Percentiles rank a stretch among this genome's conserved stretches.
phyloP scores from a whole-genome alignment of 352 stramenopile genomes.

The Phytophthora hybrid region DNA sequence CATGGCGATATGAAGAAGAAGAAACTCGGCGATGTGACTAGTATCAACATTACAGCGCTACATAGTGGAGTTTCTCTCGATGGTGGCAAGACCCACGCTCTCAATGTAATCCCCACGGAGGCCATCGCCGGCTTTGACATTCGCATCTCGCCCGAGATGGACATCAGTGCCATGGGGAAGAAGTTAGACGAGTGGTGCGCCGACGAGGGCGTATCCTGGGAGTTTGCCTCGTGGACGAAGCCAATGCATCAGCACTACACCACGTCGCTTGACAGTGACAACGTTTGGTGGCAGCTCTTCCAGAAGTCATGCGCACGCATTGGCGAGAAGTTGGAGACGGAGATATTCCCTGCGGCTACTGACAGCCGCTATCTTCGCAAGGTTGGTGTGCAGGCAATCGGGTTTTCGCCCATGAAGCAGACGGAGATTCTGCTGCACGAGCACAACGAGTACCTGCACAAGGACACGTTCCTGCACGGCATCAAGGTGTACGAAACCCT shows the following conservation, averaged over 20 bases:
- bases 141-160: conserved; percentile 91
- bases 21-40: conserved; percentile 96
- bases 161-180: conserved; percentile 61
- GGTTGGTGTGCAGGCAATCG: conserved; percentile 66
- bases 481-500: conserved; percentile 88
- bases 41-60: conserved; percentile 95
- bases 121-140: conserved; percentile 95
- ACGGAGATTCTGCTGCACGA: conserved; percentile 96
- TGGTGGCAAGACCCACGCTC: conserved; percentile 86
- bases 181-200: conserved; percentile 93
- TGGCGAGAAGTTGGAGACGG: conserved; percentile 63
- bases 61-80: conserved; percentile 88
- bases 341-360: conserved; percentile 96
- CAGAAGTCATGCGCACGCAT: conserved; percentile 38
- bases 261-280: conserved; percentile 58
- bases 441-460: conserved; percentile 96
- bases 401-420: conserved; percentile 96
- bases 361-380: conserved; percentile 94
- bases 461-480: conserved; percentile 93
- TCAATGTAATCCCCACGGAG: conserved; percentile 95
- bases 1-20: conserved; percentile 93
- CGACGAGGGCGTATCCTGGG: conserved; percentile 88
- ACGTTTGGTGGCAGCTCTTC: conserved; percentile 66
- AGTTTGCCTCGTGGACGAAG: conserved; percentile 56
- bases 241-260: conserved; percentile 67